Conservation (phyloP, 1,139 yeast genomes). For the Yamadazyma aaseri region DNA sequence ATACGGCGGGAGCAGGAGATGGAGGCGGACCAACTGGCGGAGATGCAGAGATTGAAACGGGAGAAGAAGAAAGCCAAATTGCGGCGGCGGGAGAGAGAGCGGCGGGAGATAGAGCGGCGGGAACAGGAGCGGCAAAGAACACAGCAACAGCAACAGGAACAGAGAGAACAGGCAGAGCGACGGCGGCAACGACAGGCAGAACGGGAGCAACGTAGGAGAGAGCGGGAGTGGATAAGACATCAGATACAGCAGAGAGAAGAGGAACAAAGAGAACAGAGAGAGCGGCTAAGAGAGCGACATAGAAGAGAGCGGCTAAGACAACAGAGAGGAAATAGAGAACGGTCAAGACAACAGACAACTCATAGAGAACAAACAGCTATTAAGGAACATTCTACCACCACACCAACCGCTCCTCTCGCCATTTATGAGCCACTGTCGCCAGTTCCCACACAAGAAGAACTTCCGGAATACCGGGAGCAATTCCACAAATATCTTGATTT, state of each 20-base stretch:
- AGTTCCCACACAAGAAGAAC: neutral
- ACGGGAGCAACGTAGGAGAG: too few relatives aligned
- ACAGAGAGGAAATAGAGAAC: slow-evolving; percentile 1
- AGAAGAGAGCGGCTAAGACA: neutral
- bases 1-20: too few relatives aligned
- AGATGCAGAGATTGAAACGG: slow-evolving; percentile 1
- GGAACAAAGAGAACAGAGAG: neutral
- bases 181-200: too few relatives aligned
- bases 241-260: neutral
- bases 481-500: slow-evolving; percentile 25
- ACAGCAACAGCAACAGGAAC: too few relatives aligned
- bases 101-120: slow-evolving; percentile 2
- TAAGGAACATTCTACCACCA: too few relatives aligned
- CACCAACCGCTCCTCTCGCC: too few relatives aligned
- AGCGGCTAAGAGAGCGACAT: too few relatives aligned
- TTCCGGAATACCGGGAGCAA: neutral
- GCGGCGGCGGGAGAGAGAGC: slow-evolving; percentile 3
- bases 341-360: too few relatives aligned
- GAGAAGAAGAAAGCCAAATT: slow-evolving; percentile 1
- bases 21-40: slow-evolving; percentile 1
- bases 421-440: too few relatives aligned
- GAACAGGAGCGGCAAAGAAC: too few relatives aligned
- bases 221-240: neutral
- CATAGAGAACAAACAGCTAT: too few relatives aligned
- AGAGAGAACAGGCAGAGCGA: slow-evolving; percentile 1